Evolutionary conservation across 768 basidiomycete species (phyloP).

Genomic region (Trametes coccinea): DNA sequence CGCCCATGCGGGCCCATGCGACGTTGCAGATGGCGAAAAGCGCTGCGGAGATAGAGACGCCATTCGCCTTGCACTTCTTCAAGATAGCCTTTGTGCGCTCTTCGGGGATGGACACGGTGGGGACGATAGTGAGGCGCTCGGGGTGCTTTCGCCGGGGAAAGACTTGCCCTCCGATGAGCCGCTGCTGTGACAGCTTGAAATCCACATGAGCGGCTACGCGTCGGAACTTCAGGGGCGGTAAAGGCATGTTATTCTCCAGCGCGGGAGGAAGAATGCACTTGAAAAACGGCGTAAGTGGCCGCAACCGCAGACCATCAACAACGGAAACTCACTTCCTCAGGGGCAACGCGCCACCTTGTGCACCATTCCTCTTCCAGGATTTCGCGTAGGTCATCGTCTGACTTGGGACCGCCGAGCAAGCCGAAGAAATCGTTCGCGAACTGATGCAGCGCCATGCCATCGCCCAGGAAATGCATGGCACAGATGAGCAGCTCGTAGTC

Average conservation of each 20-base stretch:
- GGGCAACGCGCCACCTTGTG: conserved; percentile 28
- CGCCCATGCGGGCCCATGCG: conserved; percentile 62
- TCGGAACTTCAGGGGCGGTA: conserved; percentile 37
- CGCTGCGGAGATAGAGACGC: conserved; percentile 73
- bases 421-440: conserved; percentile 80
- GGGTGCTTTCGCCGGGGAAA: conserved; percentile 55
- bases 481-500: conserved; percentile 69
- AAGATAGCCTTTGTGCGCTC: conserved; percentile 63
- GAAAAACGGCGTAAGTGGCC: neutral
- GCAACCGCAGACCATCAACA: neutral
- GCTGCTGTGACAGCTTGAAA: conserved; percentile 52
- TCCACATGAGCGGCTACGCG: conserved; percentile 54
- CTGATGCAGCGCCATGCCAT: conserved; percentile 84
- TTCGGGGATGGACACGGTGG: conserved; percentile 59
- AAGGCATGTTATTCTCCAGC: conserved; percentile 51
- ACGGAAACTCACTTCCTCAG: conserved; percentile 22
- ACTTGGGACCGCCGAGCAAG: conserved; percentile 47
- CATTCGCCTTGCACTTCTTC: conserved; percentile 66
- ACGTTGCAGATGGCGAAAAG: conserved; percentile 76
- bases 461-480: conserved; percentile 80
- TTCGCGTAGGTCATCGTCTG: conserved; percentile 33
- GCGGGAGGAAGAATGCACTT: conserved; percentile 40
- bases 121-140: conserved; percentile 63
- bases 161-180: conserved; percentile 69
- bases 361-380: conserved; percentile 37